Evolutionary conservation across 2,329 filamentous ascomycete species (phyloP), one percentile per base, ranked within the genome.

Genomic region (Trichophyton schoenleinii): DNA sequence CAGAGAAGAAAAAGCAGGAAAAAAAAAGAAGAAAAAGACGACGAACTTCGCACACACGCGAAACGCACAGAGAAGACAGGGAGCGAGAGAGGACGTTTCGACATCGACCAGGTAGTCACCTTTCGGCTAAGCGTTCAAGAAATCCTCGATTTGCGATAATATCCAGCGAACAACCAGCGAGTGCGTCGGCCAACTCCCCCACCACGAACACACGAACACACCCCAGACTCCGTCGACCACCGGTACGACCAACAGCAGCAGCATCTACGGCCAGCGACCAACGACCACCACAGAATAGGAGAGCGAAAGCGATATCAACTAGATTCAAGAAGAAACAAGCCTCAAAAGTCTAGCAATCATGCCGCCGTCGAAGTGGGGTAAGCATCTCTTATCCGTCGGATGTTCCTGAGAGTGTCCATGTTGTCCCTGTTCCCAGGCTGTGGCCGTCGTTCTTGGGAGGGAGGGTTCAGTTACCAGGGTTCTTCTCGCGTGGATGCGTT

Each of bases 291-390:
- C 15, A 2, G n/a, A 44, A 44, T 18, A 18, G 6, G 18, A 8
- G n/a, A 44, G n/a, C 5, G n/a, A 15, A 44, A 44, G 41, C n/a
- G 41, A 44, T 22, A 52, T 48, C 44, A 22, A 4, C 22, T 28
- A 25, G 13, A 25, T 15, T 13, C 11, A 52, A 7, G 20, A 60
- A 63, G 55, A 11, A 52, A 61, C 46, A 48, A 49, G 46, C 46
- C 20, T 15, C 20, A 8, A 49, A 25, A 52, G 41, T 3, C 20
- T 11, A 48, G 36, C 36, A 46, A 69, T 65, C 65, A 78, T 78
- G 77, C 70, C 77, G 65, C 76, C 76, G 68, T 74, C 75, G 62
- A 78, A 78, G 75, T 78, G 76, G 76, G 76, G 76, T 78, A 76
- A 55, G 52, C 52, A 58, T 58, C 13, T 58, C 13, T 58, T 18